These are phyloP conservation scores for Anethum foeniculum DNA, from an alignment of 140 eudicot species.

Conservation along the genomic window DNA sequence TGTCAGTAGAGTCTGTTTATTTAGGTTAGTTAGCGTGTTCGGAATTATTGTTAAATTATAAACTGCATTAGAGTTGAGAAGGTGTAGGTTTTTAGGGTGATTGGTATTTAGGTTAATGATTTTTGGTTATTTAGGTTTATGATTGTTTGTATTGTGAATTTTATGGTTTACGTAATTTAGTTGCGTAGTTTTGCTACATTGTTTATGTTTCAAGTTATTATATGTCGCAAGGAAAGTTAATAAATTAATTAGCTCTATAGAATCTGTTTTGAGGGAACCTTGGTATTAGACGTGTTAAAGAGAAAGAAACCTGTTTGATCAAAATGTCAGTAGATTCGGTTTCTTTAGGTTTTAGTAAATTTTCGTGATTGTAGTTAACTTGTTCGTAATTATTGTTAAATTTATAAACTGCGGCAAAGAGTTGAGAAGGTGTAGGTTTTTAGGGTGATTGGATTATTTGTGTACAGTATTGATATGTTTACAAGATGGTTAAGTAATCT, in stretches of 20 bases:
- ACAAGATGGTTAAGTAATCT: not conserved
- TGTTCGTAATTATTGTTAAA: too few relatives aligned
- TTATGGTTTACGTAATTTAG: not conserved
- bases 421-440: not conserved
- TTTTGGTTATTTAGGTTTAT: not conserved
- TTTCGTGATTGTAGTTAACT: not conserved
- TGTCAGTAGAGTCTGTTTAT: not conserved
- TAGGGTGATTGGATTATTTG: not conserved
- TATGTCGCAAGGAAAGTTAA: not conserved
- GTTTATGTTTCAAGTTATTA: not conserved
- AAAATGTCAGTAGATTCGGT: not conserved
- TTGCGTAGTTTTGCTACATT: not conserved
- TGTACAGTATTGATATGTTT: not conserved
- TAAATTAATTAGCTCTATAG: not conserved
- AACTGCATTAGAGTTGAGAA: not conserved
- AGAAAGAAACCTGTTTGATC: not conserved
- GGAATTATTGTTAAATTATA: not conserved
- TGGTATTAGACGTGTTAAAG: not conserved
- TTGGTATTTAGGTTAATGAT: not conserved
- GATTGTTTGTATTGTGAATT: not conserved
- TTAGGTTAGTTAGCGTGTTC: not conserved
- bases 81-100: not conserved
- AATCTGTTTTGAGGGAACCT: not conserved
- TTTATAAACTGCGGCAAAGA: not conserved
- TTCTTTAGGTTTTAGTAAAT: not conserved